Evolutionary conservation across 177 flowering plant species (phyloP).

Genomic region (Vitis hybrid): DNA sequence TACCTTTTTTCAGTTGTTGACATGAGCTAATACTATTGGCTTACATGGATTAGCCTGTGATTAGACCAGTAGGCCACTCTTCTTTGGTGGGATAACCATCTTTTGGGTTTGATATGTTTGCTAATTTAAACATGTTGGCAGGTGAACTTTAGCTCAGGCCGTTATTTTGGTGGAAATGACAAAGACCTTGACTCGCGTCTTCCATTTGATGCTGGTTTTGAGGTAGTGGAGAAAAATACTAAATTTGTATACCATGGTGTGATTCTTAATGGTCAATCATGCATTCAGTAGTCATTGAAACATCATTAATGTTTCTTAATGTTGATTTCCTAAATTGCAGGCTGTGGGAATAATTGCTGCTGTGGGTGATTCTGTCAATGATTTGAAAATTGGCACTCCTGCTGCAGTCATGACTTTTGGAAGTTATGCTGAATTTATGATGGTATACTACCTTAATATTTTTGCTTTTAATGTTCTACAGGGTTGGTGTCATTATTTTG

Average conservation of each 20-base stretch:
- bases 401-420: constrained; percentile 94
- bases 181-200: constrained; percentile 52
- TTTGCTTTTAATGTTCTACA: background rate
- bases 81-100: too few relatives aligned
- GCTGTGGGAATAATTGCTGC: constrained; percentile 95
- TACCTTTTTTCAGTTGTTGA: too few relatives aligned
- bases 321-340: constrained; percentile 35
- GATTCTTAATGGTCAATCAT: background rate
- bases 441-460: constrained; percentile 38
- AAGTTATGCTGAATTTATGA: constrained; percentile 74
- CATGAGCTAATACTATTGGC: too few relatives aligned
- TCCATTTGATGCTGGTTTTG: constrained; percentile 98
- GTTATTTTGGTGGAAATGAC: constrained; percentile 67
- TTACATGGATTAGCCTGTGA: too few relatives aligned
- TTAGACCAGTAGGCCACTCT: too few relatives aligned
- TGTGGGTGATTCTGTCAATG: constrained; percentile 69
- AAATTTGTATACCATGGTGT: background rate
- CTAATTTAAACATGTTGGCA: constrained; percentile 24
- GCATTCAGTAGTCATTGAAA: too few relatives aligned
- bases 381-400: constrained; percentile 74
- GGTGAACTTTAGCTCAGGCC: constrained; percentile 97
- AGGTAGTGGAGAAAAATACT: constrained; percentile 42
- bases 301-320: background rate
- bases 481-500: background rate
- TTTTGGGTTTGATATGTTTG: background rate